These are phyloP conservation scores for Nyssa sinensis DNA, from an alignment of 148 eudicot genomes.

Conservation along the genomic window DNA sequence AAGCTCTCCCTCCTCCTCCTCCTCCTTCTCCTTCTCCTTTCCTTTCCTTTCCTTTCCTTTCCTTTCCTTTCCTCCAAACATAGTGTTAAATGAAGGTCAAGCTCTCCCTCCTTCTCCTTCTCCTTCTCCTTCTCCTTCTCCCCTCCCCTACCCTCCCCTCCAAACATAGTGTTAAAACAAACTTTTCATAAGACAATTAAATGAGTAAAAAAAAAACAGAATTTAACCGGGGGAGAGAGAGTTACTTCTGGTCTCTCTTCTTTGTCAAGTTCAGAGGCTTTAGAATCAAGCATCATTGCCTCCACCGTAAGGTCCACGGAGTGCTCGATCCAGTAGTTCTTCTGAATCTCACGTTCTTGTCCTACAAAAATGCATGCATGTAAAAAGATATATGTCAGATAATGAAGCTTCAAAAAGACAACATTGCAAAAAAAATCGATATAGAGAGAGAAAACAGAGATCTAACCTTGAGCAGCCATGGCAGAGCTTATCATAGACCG, in stretches of 20 bases:
- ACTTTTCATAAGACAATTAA: neutral
- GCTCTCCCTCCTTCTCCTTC: no score
- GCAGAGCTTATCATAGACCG: neutral
- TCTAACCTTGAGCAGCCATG: conserved; percentile 46
- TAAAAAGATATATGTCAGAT: neutral
- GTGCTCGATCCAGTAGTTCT: conserved; percentile 95
- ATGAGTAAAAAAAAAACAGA: neutral
- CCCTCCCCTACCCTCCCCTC: no score
- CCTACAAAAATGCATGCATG: conserved; percentile 15
- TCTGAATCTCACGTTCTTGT: conserved; percentile 73
- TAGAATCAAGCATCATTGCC: conserved; percentile 99
- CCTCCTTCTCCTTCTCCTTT: no score
- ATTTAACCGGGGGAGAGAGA: neutral
- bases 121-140: no score
- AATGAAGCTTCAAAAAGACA: neutral
- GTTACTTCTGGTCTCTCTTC: conserved; percentile 95
- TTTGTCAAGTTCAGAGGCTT: conserved; percentile 93
- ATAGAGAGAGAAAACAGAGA: neutral
- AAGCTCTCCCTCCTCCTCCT: no score
- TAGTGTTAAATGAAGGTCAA: no score
- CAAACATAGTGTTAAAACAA: no score
- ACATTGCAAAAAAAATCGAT: neutral
- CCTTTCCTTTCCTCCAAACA: no score
- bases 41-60: no score
- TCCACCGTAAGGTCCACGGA: conserved; percentile 79